Evolutionary conservation across 2,329 filamentous ascomycete species (phyloP).

Genomic region (Teratosphaeria pseudoeucalypti): DNA sequence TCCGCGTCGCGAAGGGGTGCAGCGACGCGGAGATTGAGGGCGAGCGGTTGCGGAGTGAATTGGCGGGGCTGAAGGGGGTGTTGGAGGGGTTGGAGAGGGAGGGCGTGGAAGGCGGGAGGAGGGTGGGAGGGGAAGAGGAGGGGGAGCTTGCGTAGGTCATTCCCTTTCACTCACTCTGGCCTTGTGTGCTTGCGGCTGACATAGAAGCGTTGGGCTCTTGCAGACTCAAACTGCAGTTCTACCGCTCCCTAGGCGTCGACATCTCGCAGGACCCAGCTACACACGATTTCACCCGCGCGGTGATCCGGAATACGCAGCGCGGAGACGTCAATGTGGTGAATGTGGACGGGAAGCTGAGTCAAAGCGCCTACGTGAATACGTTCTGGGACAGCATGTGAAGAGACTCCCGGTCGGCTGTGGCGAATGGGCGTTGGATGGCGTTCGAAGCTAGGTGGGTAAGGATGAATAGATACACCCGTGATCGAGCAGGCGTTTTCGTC

Average conservation of each 20-base stretch:
- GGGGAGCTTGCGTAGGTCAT: constrained; percentile 38
- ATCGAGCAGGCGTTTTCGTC: background rate
- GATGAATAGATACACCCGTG: background rate
- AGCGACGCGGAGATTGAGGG: constrained; percentile 86
- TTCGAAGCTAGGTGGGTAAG: background rate
- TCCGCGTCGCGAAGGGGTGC: constrained; percentile 84
- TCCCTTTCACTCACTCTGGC: background rate
- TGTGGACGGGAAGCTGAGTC: constrained; percentile 75
- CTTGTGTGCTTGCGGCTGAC: background rate
- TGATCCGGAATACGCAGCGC: constrained; percentile 74
- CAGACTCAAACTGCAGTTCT: constrained; percentile 76
- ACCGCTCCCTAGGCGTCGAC: constrained; percentile 82
- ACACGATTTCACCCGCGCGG: constrained; percentile 74
- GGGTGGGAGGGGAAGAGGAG: constrained; percentile 34
- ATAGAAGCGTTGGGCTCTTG: background rate
- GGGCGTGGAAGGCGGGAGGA: constrained; percentile 64
- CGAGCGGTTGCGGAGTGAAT: constrained; percentile 74
- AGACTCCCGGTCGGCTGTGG: background rate
- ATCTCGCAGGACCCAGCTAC: constrained; percentile 63
- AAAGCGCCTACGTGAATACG: constrained; percentile 89
- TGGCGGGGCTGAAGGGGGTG: constrained; percentile 62
- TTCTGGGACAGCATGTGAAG: constrained; percentile 81
- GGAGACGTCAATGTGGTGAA: constrained; percentile 93
- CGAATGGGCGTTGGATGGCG: background rate
- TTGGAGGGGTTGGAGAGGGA: constrained; percentile 78